Evolutionary conservation across 208 protist species (phyloP).

Genomic region (Vickermania spadyakhi): DNA sequence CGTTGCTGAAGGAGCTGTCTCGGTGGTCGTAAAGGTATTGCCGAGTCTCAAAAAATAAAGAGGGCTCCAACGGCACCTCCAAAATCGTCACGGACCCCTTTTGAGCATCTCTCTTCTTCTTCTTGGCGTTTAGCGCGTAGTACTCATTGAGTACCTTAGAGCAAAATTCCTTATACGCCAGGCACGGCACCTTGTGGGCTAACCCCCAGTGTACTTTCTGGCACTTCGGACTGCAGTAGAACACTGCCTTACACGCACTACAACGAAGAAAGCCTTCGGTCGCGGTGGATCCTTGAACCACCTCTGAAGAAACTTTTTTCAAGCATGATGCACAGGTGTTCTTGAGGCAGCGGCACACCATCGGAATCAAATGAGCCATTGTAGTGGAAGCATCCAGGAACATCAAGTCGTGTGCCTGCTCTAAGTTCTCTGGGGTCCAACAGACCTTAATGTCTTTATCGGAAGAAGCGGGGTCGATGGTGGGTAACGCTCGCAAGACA

Average conservation of each 20-base stretch:
- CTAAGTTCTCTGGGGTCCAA: conserved; percentile 32
- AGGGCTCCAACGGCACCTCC: conserved; percentile 60
- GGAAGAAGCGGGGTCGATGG: conserved; percentile 1
- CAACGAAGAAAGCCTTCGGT: conserved; percentile 39
- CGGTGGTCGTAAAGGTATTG: conserved; percentile 69
- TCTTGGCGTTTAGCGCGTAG: conserved; percentile 26
- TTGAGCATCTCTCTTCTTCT: conserved; percentile 10
- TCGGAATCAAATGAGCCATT: conserved; percentile 56
- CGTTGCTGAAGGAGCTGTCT: conserved; percentile 35
- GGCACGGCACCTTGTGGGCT: conserved; percentile 45
- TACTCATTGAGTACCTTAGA: conserved; percentile 39
- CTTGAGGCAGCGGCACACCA: conserved; percentile 41
- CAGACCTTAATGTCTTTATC: conserved; percentile 1
- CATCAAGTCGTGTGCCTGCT: conserved; percentile 67
- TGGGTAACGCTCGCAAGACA: conserved; percentile 51
- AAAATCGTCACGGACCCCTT: conserved; percentile 29
- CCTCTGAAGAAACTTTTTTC: too few species aligned
- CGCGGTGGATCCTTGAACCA: neutral
- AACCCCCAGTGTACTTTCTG: conserved; percentile 54
- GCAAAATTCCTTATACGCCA: conserved; percentile 38
- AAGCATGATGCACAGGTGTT: conserved; percentile 41
- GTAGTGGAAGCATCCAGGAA: conserved; percentile 73
- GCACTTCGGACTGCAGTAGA: conserved; percentile 66
- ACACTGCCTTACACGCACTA: conserved; percentile 70
- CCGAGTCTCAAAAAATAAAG: conserved; percentile 58